Evolutionary conservation across 2,329 filamentous ascomycete genomes (phyloP).

Genomic region (Colletotrichum sp.): DNA sequence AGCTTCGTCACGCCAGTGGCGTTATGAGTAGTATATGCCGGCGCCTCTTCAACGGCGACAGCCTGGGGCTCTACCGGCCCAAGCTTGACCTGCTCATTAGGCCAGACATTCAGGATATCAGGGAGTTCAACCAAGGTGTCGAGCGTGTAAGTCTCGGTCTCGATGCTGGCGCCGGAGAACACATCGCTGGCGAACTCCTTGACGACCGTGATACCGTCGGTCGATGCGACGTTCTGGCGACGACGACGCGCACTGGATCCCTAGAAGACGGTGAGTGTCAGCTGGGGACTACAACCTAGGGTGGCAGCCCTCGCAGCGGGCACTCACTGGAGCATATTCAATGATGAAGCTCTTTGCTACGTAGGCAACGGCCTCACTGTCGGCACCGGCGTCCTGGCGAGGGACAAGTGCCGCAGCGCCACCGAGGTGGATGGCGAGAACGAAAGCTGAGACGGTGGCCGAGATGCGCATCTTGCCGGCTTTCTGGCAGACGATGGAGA

Average conservation of each 20-base stretch:
- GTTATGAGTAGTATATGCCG: slow-evolving; percentile 35
- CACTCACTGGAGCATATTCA: slow-evolving; percentile 24
- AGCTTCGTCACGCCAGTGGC: slow-evolving; percentile 43
- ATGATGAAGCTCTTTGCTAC: slow-evolving; percentile 25
- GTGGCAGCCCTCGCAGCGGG: slow-evolving; percentile 12
- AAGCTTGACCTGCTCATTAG: slow-evolving; percentile 24
- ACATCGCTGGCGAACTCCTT: slow-evolving; percentile 29
- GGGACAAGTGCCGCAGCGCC: neutral
- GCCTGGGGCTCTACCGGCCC: slow-evolving; percentile 13
- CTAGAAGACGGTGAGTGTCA: neutral
- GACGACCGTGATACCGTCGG: slow-evolving; percentile 23
- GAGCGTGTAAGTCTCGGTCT: slow-evolving; percentile 29
- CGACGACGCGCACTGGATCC: slow-evolving; percentile 12
- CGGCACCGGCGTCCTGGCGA: neutral
- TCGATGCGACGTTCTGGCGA: slow-evolving; percentile 23
- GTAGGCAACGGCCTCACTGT: neutral
- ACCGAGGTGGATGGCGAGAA: slow-evolving; percentile 12
- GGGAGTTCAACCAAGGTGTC: slow-evolving; percentile 35
- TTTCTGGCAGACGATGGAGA: neutral
- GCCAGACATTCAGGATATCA: slow-evolving; percentile 40
- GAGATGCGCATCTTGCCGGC: slow-evolving; percentile 17
- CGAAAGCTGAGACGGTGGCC: slow-evolving; percentile 13
- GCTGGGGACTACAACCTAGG: slow-evolving; percentile 2
- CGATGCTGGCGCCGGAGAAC: slow-evolving; percentile 32
- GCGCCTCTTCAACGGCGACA: slow-evolving; percentile 6